These are phyloP conservation scores for Candida sp. DNA, from an alignment of 1,139 yeast species.

Conservation along the genomic window DNA sequence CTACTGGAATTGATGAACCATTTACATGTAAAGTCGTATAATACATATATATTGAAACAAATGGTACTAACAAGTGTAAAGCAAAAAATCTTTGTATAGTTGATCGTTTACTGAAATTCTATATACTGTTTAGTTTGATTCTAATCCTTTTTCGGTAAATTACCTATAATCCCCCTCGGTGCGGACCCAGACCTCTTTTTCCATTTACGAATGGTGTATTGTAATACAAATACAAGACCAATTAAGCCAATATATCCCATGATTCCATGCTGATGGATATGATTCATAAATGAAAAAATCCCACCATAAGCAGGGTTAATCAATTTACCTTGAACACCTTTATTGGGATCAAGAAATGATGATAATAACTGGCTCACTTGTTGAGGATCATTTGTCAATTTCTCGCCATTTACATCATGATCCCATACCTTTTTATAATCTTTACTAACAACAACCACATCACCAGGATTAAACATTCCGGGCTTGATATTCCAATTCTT, in stretches of 20 bases:
- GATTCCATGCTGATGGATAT: conserved; percentile 41
- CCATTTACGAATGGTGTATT: conserved; percentile 5
- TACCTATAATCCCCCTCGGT: conserved; percentile 17
- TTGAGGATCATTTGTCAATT: conserved; percentile 27
- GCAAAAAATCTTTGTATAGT: too few species aligned
- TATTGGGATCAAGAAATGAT: conserved; percentile 27
- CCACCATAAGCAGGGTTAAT: conserved; percentile 45
- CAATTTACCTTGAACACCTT: conserved; percentile 18
- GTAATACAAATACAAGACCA: conserved; percentile 7
- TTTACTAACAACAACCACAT: conserved; percentile 28
- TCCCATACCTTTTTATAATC: conserved; percentile 35
- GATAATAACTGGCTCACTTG: conserved; percentile 24
- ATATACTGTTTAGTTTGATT: background rate
- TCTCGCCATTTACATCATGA: conserved; percentile 21
- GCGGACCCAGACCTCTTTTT: conserved; percentile 6
- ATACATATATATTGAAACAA: too few species aligned
- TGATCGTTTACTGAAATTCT: too few species aligned
- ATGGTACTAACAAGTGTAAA: too few species aligned
- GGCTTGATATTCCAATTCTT: conserved; percentile 42
- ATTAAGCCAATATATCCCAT: conserved; percentile 36
- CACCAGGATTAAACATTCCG: conserved; percentile 41
- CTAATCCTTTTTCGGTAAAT: conserved; percentile 18
- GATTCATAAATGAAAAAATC: conserved; percentile 38
- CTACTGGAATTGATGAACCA: too few species aligned
- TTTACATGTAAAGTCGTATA: too few species aligned